Conservation (phyloP, 192 early-diverging fungal genomes). For the Coemansia biformis region DNA sequence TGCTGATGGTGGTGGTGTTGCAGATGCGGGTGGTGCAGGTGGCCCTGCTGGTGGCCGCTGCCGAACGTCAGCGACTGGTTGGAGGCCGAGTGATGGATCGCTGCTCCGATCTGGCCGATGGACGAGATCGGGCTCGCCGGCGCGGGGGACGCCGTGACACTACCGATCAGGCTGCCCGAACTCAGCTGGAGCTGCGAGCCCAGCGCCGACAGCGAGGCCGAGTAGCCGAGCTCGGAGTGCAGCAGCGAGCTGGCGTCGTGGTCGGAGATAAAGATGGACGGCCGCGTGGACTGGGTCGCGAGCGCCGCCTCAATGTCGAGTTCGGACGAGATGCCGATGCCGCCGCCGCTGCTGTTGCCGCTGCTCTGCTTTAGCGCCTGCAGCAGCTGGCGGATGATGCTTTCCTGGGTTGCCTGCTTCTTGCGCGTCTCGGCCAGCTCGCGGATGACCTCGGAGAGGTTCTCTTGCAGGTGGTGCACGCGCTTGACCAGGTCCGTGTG, state of each 20-base stretch:
- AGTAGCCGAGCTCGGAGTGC: conserved; percentile 44
- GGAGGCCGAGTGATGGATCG: conserved; percentile 42
- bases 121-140: conserved; percentile 42
- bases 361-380: conserved; percentile 41
- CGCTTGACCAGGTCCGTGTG: conserved; percentile 73
- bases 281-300: conserved; percentile 38
- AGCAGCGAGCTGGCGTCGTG: conserved; percentile 49
- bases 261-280: conserved; percentile 50
- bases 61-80: conserved; percentile 27
- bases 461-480: conserved; percentile 67
- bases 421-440: conserved; percentile 69
- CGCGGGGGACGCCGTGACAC: conserved; percentile 26
- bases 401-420: conserved; percentile 65
- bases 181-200: conserved; percentile 41
- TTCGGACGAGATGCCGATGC: conserved; percentile 29
- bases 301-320: conserved; percentile 45
- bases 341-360: conserved; percentile 15
- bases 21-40: conserved; percentile 5
- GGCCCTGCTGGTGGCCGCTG: conserved; percentile 5
- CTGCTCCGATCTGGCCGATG: conserved; percentile 36
- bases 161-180: conserved; percentile 34
- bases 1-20: neutral
- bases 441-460: conserved; percentile 63
- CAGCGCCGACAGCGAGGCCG: conserved; percentile 41
- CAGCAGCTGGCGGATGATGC: conserved; percentile 62